Evolutionary conservation across 208 protist species (phyloP).

Genomic region (Trypanosomatidae sp.): DNA sequence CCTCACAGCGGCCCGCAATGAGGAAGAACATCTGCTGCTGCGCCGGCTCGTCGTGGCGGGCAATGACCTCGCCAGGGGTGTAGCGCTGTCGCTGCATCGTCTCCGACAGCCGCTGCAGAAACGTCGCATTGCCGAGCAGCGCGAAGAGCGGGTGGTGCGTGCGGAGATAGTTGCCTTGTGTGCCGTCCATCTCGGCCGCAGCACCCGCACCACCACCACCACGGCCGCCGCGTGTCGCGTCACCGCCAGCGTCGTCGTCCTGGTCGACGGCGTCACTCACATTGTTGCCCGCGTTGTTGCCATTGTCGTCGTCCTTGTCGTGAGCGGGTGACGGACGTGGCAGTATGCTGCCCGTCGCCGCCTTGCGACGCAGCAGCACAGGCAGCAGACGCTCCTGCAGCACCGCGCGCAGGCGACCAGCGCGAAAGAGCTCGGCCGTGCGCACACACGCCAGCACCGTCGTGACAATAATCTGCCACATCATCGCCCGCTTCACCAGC

Average conservation of each 20-base stretch:
- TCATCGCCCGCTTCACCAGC: constrained; percentile 57
- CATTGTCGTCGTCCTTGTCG: background rate
- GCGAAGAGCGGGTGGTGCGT: constrained; percentile 43
- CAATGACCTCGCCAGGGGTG: constrained; percentile 43
- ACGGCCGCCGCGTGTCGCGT: constrained; percentile 1
- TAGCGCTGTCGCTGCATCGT: constrained; percentile 40
- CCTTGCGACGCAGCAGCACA: constrained; percentile 29
- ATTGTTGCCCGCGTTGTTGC: background rate
- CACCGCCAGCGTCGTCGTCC: background rate
- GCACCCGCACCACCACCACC: too few relatives aligned
- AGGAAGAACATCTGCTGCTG: constrained; percentile 67
- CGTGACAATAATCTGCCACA: constrained; percentile 57
- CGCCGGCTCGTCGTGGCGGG: constrained; percentile 17
- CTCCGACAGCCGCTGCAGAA: constrained; percentile 53
- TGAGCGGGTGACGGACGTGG: background rate
- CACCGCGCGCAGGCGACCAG: constrained; percentile 23
- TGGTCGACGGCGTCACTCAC: background rate
- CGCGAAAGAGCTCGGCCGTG: constrained; percentile 33
- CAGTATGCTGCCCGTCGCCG: constrained; percentile 17
- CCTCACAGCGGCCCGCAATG: constrained; percentile 68
- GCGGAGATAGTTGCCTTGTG: constrained; percentile 35
- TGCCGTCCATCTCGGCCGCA: constrained; percentile 2
- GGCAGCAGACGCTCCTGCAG: constrained; percentile 59
- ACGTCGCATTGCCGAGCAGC: constrained; percentile 23
- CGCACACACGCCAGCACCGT: constrained; percentile 14